phyloP scores from a whole-genome alignment of 495 filamentous ascomycete genomes.

The Penicillium lagena region DNA sequence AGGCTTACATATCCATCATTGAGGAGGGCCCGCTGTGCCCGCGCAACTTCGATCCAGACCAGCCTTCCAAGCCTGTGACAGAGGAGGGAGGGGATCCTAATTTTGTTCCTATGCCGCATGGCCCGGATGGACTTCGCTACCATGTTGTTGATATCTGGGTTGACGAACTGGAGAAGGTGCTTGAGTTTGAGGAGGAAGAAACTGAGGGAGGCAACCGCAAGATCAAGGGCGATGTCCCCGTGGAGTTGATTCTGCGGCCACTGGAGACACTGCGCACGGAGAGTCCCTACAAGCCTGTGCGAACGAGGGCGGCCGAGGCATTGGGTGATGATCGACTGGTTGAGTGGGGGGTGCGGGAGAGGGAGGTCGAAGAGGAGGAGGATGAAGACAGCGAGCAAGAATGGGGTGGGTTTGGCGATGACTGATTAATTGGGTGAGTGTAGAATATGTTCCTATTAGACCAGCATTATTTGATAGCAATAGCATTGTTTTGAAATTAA shows the following conservation, averaged over 20 bases:
- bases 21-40: constrained; percentile 39
- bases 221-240: constrained; percentile 32
- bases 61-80: constrained; percentile 5
- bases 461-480: no score
- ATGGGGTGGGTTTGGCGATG: constrained; percentile 74
- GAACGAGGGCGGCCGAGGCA: constrained; percentile 62
- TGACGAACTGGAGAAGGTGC: constrained; percentile 70
- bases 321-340: constrained; percentile 69
- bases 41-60: constrained; percentile 36
- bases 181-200: constrained; percentile 43
- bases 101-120: constrained; percentile 39
- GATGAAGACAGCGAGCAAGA: constrained; percentile 46
- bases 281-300: constrained; percentile 65
- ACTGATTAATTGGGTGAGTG: constrained; percentile 6
- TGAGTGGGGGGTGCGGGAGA: constrained; percentile 45
- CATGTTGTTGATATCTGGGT: constrained; percentile 90
- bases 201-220: constrained; percentile 19
- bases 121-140: constrained; percentile 74
- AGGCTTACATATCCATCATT: constrained; percentile 35
- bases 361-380: constrained; percentile 30
- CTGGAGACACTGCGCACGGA: constrained; percentile 48
- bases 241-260: constrained; percentile 53
- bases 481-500: no score
- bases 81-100: constrained; percentile 21
- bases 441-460: not conserved